These are phyloP conservation scores for Lactarius sp. DNA, from an alignment of 768 basidiomycete species.

Conservation along the genomic window DNA sequence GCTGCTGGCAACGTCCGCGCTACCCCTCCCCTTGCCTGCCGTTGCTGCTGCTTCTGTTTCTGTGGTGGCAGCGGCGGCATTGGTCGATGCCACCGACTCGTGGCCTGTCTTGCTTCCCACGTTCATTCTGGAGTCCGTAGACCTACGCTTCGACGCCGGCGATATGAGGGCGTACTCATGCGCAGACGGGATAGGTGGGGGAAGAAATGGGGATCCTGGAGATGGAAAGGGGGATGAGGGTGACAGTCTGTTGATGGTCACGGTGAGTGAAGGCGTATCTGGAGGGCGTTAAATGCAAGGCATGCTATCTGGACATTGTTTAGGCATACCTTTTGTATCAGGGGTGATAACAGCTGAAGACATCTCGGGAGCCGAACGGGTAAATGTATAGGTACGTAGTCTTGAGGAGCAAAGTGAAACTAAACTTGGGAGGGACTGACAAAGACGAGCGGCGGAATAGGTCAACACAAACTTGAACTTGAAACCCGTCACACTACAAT, in stretches of 20 bases:
- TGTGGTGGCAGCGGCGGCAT: constrained; percentile 1
- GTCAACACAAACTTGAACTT: not conserved
- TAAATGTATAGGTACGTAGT: not conserved
- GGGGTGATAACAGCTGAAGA: constrained; percentile 19
- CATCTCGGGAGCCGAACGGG: not conserved
- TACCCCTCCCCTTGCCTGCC: not conserved
- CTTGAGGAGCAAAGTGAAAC: not conserved
- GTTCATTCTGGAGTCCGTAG: constrained; percentile 22
- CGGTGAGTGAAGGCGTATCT: constrained; percentile 22
- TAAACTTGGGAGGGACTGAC: not conserved
- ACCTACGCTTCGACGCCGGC: constrained; percentile 30
- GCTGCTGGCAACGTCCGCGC: not conserved
- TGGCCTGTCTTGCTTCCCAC: constrained; percentile 14
- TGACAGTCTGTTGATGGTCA: constrained; percentile 37
- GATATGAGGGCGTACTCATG: constrained; percentile 63
- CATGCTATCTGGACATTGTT: not conserved
- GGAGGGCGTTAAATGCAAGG: constrained; percentile 3
- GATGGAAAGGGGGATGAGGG: constrained; percentile 51
- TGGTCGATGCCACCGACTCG: constrained; percentile 10
- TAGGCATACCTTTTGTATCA: constrained; percentile 23
- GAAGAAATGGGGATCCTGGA: constrained; percentile 61
- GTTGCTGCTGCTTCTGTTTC: not conserved
- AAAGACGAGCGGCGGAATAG: not conserved
- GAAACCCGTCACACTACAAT: not conserved
- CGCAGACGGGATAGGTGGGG: constrained; percentile 59